Conservation (phyloP, 2,329 filamentous ascomycete genomes). For the Ophiocordyceps camponoti-saundersi region DNA sequence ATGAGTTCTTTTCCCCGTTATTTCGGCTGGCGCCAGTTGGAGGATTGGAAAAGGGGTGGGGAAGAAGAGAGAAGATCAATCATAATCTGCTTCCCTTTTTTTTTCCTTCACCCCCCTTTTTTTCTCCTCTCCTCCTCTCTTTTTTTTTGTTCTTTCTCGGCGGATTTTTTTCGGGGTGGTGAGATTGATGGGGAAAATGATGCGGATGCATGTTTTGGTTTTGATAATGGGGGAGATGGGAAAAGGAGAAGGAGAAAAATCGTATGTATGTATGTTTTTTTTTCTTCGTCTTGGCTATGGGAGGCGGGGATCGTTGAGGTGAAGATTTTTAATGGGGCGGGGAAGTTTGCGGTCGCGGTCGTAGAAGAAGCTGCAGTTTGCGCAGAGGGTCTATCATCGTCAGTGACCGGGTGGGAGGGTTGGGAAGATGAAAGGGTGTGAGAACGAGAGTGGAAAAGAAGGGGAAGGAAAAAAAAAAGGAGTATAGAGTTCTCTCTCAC, state of each 20-base stretch:
- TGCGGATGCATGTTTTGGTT: not conserved
- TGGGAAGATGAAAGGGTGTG: no score
- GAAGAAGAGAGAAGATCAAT: no score
- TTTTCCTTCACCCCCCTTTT: no score
- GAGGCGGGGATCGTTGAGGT: conserved; percentile 10
- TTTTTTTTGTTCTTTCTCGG: no score
- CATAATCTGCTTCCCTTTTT: no score
- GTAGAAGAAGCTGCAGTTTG: conserved; percentile 81
- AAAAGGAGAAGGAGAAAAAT: not conserved
- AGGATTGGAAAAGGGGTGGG: no score
- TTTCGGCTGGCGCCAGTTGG: no score
- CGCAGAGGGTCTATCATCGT: conserved; percentile 56
- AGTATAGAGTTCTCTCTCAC: conserved; percentile 34
- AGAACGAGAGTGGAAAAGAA: not conserved
- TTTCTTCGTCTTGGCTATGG: conserved; percentile 7
- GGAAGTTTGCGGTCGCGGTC: conserved; percentile 77
- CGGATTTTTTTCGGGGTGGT: no score
- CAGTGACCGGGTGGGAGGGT: no score
- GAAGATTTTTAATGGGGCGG: conserved; percentile 23
- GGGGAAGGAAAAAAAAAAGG: not conserved
- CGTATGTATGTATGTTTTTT: not conserved
- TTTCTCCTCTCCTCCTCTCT: no score
- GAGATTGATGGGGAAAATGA: no score
- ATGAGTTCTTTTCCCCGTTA: no score
- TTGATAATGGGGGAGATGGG: not conserved